These are phyloP conservation scores for Tetradesmus lagerheimii DNA, from an alignment of 139 green algal genomes.

Conservation along the genomic window DNA sequence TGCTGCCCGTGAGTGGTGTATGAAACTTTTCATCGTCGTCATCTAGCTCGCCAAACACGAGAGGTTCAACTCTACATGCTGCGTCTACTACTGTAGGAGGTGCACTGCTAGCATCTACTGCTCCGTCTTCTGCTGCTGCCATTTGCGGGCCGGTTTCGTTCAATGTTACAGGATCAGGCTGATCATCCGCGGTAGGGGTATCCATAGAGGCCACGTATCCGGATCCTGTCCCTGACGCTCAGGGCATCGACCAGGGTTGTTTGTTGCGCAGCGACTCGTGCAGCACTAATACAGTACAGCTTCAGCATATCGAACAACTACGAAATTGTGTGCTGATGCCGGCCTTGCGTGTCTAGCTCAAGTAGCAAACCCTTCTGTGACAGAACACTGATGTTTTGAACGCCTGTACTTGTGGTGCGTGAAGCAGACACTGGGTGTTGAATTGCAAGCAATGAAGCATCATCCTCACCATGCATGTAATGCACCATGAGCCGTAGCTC, in stretches of 20 bases:
- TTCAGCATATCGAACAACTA: neutral
- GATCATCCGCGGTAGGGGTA: neutral
- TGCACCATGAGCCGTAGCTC: neutral
- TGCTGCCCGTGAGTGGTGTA: neutral
- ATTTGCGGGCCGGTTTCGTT: neutral
- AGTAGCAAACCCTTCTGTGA: neutral
- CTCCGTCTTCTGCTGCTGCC: neutral
- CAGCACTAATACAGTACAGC: neutral
- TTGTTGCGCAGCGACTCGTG: neutral
- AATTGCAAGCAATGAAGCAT: too few species aligned
- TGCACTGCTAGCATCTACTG: neutral
- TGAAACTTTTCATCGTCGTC: constrained; percentile 12
- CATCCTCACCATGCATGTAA: too few species aligned
- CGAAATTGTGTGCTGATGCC: too few species aligned
- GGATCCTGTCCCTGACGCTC: neutral
- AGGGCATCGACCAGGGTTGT: neutral
- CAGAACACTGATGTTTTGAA: neutral
- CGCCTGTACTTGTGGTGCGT: neutral
- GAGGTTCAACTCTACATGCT: neutral
- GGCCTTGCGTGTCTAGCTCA: too few species aligned
- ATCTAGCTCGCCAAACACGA: constrained; percentile 32
- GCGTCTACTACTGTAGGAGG: neutral
- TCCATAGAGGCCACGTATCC: neutral
- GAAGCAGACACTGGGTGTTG: too few species aligned
- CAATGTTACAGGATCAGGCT: neutral